Evolutionary conservation across 148 eudicot species (phyloP), one percentile per base, ranked within the genome.

Genomic region (Mesembryanthemum crystallinum): DNA sequence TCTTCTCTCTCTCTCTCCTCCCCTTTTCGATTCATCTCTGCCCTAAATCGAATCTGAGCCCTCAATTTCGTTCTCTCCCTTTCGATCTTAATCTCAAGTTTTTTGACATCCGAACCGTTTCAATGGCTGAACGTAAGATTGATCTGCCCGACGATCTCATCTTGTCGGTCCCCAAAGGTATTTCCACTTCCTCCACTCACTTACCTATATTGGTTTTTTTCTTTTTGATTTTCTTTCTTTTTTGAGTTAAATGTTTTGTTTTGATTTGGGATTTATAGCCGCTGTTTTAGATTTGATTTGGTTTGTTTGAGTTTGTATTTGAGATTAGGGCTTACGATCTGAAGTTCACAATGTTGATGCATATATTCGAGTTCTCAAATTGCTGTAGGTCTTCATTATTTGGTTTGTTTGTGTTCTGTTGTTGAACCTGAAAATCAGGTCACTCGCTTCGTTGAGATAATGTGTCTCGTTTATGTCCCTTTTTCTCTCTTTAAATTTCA

Each of bases 111-210:
- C 76, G 39, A 49, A 63, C 57, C 27, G 54, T 57, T 24, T 45
- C 0, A 61, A 91, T 91, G 97, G 82, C 93, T 33, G 88, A 80
- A 71, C 73, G 86, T 29, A 89, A 85, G 77, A 62, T 88, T 77
- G 83, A 86, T 87, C 89, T 90, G 64, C 88, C 95, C 30, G 90
- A 85, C 73, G 90, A 90, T 90, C 92, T 90, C 83, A 78, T 89
- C 81, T 73, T 76, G 4, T 81, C 97, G 76, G 82, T 83, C 55
- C 55, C 89, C 32, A 85, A 78, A 76, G 82, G 85, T 79, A 47
- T 42, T 23, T 72, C 52, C 49, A 24, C 45, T 25, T 33, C 33
- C 35, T 67, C 5, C 42, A 51, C 35, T 59, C 49, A 21, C 7
- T 51, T 24, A 42, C 28, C 29, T 52, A 13, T 14, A 49, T 67